Conservation (phyloP, 1,284 basidiomycete genomes). For the Fomitopsis pinicola region DNA sequence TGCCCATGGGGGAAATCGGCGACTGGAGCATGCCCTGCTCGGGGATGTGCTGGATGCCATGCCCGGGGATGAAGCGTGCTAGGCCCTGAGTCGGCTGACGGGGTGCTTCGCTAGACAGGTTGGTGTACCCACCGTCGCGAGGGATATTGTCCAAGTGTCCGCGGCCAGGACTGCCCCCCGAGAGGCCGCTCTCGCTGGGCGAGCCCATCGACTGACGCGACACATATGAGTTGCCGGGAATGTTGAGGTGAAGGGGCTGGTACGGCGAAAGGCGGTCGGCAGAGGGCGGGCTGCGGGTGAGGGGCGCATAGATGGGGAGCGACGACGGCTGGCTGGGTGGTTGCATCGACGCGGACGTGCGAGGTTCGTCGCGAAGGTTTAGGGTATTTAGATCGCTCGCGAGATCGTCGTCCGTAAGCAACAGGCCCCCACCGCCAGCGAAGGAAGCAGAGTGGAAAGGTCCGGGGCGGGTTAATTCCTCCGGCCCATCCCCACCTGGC, state of each 20-base stretch:
- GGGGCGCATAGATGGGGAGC: conserved; percentile 66
- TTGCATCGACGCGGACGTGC: conserved; percentile 37
- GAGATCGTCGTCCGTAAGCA: conserved; percentile 79
- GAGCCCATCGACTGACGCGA: conserved; percentile 50
- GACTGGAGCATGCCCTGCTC: conserved; percentile 30
- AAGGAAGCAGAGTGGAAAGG: conserved; percentile 27
- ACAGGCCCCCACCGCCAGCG: conserved; percentile 41
- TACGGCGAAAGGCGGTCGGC: conserved; percentile 51
- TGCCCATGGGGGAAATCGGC: conserved; percentile 28
- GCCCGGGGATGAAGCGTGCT: conserved; percentile 58
- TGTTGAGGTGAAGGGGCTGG: conserved; percentile 52
- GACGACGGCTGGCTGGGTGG: conserved; percentile 59
- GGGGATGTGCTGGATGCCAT: conserved; percentile 59
- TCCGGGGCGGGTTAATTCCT: conserved; percentile 38
- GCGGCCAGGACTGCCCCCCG: conserved; percentile 29
- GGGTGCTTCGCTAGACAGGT: conserved; percentile 5
- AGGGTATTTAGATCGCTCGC: conserved; percentile 65
- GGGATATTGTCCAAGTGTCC: conserved; percentile 22
- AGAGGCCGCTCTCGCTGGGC: conserved; percentile 45
- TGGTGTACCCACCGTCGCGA: conserved; percentile 11
- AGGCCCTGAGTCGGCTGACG: conserved; percentile 29
- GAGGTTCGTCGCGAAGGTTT: conserved; percentile 42
- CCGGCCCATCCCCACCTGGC: conserved; percentile 42
- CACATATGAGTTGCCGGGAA: conserved; percentile 40
- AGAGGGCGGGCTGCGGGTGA: conserved; percentile 57